Conservation (phyloP, 116 monocot genomes). For the Thalassia testudinum region DNA sequence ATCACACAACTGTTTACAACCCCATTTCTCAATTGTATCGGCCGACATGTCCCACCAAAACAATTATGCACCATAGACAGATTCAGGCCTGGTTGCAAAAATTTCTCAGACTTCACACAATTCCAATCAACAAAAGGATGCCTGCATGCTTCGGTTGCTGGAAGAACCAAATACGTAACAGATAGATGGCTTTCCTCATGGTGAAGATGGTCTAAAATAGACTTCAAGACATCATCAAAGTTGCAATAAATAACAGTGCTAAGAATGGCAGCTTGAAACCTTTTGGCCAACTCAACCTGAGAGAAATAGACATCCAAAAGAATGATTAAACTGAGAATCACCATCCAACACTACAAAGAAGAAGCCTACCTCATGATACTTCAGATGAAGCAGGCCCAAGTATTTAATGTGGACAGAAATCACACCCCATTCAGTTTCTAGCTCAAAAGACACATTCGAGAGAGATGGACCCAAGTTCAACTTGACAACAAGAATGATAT, state of each 20-base stretch:
- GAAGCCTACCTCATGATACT: slow-evolving; percentile 25
- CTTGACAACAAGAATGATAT: slow-evolving; percentile 37
- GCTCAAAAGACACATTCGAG: slow-evolving; percentile 17
- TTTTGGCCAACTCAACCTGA: slow-evolving; percentile 35
- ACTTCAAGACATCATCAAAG: slow-evolving; percentile 9
- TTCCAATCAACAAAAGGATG: slow-evolving; percentile 31
- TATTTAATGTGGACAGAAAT: slow-evolving; percentile 22
- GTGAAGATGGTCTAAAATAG: slow-evolving; percentile 8
- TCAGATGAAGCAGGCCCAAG: slow-evolving; percentile 22
- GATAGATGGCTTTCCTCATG: slow-evolving; percentile 3
- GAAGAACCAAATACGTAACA: slow-evolving; percentile 44
- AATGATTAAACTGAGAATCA: background rate
- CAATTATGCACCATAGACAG: slow-evolving; percentile 6
- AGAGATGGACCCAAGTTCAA: slow-evolving; percentile 39
- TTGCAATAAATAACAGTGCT: slow-evolving; percentile 27
- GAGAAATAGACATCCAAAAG: background rate
- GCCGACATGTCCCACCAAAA: slow-evolving; percentile 1
- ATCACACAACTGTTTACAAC: slow-evolving; percentile 27
- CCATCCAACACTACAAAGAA: background rate
- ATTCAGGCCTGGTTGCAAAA: slow-evolving; percentile 1
- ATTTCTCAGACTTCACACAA: slow-evolving; percentile 18
- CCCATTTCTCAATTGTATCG: slow-evolving; percentile 21
- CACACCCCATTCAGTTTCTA: slow-evolving; percentile 19
- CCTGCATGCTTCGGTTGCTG: slow-evolving; percentile 11
- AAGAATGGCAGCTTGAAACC: slow-evolving; percentile 33